A percentile compares a stretch with the other conserved stretches of the same genome.
Evolutionary conservation across 2,329 filamentous ascomycete species (phyloP).

Genomic region (Penicillium sp.): DNA sequence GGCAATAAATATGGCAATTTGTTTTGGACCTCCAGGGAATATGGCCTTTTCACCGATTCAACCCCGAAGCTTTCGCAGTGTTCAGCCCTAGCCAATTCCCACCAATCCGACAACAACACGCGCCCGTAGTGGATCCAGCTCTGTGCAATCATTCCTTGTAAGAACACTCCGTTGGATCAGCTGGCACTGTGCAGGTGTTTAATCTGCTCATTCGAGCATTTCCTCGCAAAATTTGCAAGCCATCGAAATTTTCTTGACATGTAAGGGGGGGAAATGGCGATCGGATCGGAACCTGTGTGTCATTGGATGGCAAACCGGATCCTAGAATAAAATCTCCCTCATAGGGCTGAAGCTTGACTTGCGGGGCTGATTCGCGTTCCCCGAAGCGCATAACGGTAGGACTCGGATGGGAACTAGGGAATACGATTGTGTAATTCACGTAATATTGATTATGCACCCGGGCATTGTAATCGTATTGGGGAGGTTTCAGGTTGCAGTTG

Average conservation of each 20-base stretch:
- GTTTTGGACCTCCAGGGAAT: neutral
- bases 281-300: neutral
- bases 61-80: neutral
- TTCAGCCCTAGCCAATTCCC: neutral
- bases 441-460: neutral
- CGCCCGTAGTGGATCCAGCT: neutral
- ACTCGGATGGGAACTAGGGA: neutral
- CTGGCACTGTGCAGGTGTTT: neutral
- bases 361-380: constrained; percentile 8
- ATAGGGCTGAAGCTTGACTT: constrained; percentile 35
- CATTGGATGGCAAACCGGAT: neutral
- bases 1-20: neutral
- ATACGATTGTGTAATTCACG: neutral
- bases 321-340: constrained; percentile 15
- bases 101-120: neutral
- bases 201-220: neutral
- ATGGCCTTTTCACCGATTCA: neutral
- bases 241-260: neutral
- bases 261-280: constrained; percentile 6
- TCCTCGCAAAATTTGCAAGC: neutral
- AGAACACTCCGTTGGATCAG: neutral
- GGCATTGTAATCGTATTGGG: neutral
- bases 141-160: neutral
- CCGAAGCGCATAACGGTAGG: neutral
- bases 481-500: neutral